Evolutionary conservation across 306 rosid genomes (phyloP).

Genomic region (Trifolium subterraneum): DNA sequence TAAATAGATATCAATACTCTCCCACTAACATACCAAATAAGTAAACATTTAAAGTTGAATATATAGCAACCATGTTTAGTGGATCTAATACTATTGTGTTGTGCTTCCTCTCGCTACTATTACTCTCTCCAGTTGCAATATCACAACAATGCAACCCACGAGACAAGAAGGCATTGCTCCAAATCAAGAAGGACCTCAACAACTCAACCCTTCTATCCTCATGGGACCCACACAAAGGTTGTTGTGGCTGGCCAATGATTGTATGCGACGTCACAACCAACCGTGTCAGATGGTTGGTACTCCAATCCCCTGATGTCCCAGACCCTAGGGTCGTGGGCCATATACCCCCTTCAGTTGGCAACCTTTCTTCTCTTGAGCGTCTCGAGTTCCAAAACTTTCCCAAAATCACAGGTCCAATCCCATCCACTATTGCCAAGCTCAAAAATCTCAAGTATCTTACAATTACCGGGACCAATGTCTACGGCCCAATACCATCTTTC

Average conservation of each 20-base stretch:
- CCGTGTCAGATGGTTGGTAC: slow-evolving; percentile 63
- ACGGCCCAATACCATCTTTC: slow-evolving; percentile 68
- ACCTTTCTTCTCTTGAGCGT: slow-evolving; percentile 60
- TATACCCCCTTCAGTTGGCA: slow-evolving; percentile 67
- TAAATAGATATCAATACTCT: slow-evolving; percentile 11
- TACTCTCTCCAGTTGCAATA: slow-evolving; percentile 38
- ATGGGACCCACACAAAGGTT: slow-evolving; percentile 61
- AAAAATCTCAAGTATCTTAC: slow-evolving; percentile 39
- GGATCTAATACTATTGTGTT: neutral
- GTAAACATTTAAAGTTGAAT: no score
- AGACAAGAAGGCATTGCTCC: slow-evolving; percentile 71
- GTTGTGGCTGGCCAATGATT: slow-evolving; percentile 75
- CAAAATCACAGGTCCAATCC: slow-evolving; percentile 59
- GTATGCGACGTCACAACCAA: slow-evolving; percentile 49
- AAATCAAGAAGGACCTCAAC: slow-evolving; percentile 65
- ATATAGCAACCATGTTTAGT: neutral
- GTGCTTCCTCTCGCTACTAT: slow-evolving; percentile 13
- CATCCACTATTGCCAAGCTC: slow-evolving; percentile 63
- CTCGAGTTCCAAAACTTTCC: slow-evolving; percentile 55
- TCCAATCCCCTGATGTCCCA: slow-evolving; percentile 33
- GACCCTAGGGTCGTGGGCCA: slow-evolving; percentile 43
- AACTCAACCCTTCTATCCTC: slow-evolving; percentile 64
- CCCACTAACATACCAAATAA: neutral
- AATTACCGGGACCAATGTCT: slow-evolving; percentile 36
- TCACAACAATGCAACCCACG: slow-evolving; percentile 63